Evolutionary conservation across 164 flowering plant species (phyloP).

Genomic region (Vitis amurensis): DNA sequence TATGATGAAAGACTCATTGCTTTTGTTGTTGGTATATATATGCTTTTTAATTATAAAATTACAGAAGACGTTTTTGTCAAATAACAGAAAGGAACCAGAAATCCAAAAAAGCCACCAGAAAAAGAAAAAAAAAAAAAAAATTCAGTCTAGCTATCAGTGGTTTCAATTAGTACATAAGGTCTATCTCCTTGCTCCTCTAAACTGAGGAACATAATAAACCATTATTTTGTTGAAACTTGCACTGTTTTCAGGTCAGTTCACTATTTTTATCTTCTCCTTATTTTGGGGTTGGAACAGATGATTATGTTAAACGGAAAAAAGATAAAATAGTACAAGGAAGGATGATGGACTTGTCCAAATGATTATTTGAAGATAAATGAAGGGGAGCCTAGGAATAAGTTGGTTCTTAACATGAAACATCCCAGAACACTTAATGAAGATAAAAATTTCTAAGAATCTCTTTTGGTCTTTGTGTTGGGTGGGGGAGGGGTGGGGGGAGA

Average conservation of each 20-base stretch:
- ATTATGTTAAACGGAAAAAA: no score
- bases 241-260: not conserved
- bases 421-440: no score
- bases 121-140: not conserved
- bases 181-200: not conserved
- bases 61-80: not conserved
- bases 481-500: no score
- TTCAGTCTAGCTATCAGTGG: not conserved
- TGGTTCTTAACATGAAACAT: no score
- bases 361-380: no score
- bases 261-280: not conserved
- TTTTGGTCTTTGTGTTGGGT: no score
- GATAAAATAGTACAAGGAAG: no score
- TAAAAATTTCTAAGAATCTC: no score
- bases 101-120: not conserved
- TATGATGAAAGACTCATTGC: constrained; percentile 21
- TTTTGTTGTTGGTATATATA: not conserved
- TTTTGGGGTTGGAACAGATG: no score
- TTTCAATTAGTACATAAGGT: not conserved
- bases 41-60: not conserved
- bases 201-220: not conserved
- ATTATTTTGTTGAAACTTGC: no score
- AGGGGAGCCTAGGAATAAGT: no score
- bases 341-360: no score
- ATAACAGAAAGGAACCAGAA: not conserved